These are phyloP conservation scores for Rubroboletus satanas DNA, from an alignment of 768 basidiomycete genomes.

Conservation along the genomic window DNA sequence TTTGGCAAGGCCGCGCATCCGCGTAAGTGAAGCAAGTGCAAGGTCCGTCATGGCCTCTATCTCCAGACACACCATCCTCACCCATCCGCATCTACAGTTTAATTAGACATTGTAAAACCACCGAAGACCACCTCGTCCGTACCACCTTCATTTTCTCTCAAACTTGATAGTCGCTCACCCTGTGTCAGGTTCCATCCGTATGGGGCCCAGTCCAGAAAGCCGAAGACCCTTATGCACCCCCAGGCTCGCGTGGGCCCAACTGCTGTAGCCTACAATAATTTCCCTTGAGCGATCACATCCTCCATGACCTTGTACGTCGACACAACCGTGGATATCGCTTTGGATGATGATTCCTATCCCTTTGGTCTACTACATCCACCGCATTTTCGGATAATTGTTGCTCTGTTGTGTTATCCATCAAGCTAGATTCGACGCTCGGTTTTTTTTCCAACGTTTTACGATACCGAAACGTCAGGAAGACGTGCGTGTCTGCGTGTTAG, in stretches of 20 bases:
- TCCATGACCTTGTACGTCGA: neutral
- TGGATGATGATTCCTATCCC: slow-evolving; percentile 1
- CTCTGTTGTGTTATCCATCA: slow-evolving; percentile 10
- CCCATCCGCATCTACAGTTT: slow-evolving; percentile 40
- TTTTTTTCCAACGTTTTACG: slow-evolving; percentile 5
- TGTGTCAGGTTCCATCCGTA: slow-evolving; percentile 78
- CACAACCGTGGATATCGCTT: neutral
- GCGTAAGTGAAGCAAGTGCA: slow-evolving; percentile 68
- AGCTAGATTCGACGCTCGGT: slow-evolving; percentile 2
- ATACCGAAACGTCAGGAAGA: slow-evolving; percentile 7
- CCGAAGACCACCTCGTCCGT: slow-evolving; percentile 64
- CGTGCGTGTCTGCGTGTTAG: neutral
- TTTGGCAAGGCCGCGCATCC: slow-evolving; percentile 63
- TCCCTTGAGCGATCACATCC: neutral
- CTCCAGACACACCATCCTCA: slow-evolving; percentile 4
- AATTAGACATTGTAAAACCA: slow-evolving; percentile 71
- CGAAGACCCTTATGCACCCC: slow-evolving; percentile 90
- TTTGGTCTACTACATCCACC: slow-evolving; percentile 13
- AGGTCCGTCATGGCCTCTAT: slow-evolving; percentile 41
- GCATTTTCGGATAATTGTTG: slow-evolving; percentile 7
- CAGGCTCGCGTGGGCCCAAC: slow-evolving; percentile 43
- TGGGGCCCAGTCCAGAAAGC: slow-evolving; percentile 94
- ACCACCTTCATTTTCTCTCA: neutral
- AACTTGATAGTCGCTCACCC: slow-evolving; percentile 12
- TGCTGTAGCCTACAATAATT: slow-evolving; percentile 62